Evolutionary conservation across 164 flowering plant genomes (phyloP).

Genomic region (Vitis rupestris): DNA sequence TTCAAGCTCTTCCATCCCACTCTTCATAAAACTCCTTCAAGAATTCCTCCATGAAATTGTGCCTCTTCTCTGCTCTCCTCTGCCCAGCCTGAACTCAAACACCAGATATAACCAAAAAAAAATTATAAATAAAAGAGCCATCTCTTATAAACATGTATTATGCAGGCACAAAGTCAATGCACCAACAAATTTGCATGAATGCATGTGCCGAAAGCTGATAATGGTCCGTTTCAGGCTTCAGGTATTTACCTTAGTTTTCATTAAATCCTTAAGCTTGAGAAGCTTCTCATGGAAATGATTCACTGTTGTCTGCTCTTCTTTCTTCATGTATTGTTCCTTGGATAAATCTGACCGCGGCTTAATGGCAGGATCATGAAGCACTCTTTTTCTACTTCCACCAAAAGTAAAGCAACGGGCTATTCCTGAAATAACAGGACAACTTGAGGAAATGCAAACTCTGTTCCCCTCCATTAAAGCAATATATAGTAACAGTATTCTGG

Average conservation of each 20-base stretch:
- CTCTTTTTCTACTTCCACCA: constrained; percentile 82
- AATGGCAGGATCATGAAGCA: constrained; percentile 72
- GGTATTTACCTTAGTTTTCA: constrained; percentile 76
- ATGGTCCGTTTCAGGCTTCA: background rate
- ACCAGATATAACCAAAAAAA: background rate
- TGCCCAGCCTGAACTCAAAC: constrained; percentile 66
- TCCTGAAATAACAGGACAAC: constrained; percentile 38
- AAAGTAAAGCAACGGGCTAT: constrained; percentile 96
- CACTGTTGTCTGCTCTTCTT: constrained; percentile 75
- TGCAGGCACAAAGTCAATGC: background rate
- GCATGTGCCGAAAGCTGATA: background rate
- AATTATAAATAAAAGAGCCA: background rate
- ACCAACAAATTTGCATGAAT: background rate
- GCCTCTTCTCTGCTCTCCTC: constrained; percentile 82
- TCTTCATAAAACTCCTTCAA: constrained; percentile 74
- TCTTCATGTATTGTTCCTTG: constrained; percentile 78
- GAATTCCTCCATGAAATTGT: constrained; percentile 85
- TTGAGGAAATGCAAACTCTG: background rate
- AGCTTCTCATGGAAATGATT: constrained; percentile 97
- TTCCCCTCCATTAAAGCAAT: background rate
- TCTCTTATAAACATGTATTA: background rate
- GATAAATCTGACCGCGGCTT: constrained; percentile 61
- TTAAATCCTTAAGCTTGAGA: constrained; percentile 73
- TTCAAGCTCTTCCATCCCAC: constrained; percentile 81
- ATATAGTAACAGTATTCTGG: too few relatives aligned